Base-by-base conservation (phyloP, 1,284 basidiomycete genomes). In the Apiotrichum domesticum region DNA sequence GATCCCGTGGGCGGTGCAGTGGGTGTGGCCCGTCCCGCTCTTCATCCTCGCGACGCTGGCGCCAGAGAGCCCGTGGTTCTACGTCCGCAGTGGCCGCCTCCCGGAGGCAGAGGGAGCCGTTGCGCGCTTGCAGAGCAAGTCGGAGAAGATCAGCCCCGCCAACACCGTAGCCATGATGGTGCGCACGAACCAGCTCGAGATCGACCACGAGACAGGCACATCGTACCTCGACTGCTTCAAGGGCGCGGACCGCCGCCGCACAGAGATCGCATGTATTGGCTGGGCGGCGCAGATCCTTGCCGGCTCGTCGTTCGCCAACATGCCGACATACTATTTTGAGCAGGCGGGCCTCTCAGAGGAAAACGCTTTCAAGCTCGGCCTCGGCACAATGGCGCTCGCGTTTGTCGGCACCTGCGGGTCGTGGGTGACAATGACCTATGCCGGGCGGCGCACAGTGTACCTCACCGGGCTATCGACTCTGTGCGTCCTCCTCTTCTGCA, bases 381-480 rank as follows among this genome's bases (percentile, higher is more conserved):
- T 58, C 9, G 57, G 53, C 11, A 48, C 41, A 6, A 53, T 37
- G 6, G 59, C 47, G 6, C 29, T 55, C 15, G 60, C 53, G 9
- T 60, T 67, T 47, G 56, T 67, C 47, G 66, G 66, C n/a, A 65
- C 63, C 8, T 54, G 57, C 49, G 43, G 57, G 3, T 67, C 66
- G 2, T 67, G 66, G 66, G 45, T 57, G 35, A 58, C 65, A 3
- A 39, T 67, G 6, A 59, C 59, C 15, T 60, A 61, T 37, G 61
- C 73, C 55, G 78, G 78, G n/a, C 74, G 79, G 35, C 73, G 79
- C 29, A 67, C 70, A 4, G 65, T 80, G 35, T 81, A 79, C 73
- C 62, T 77, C 47, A 54, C 52, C 33, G 80, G 80, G 33, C 70
- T 79, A 50, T 55, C 63, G 45, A 46, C 59, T 52, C 75, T 78